Conservation (phyloP, 192 early-diverging fungal genomes). For the Endogone sp. region DNA sequence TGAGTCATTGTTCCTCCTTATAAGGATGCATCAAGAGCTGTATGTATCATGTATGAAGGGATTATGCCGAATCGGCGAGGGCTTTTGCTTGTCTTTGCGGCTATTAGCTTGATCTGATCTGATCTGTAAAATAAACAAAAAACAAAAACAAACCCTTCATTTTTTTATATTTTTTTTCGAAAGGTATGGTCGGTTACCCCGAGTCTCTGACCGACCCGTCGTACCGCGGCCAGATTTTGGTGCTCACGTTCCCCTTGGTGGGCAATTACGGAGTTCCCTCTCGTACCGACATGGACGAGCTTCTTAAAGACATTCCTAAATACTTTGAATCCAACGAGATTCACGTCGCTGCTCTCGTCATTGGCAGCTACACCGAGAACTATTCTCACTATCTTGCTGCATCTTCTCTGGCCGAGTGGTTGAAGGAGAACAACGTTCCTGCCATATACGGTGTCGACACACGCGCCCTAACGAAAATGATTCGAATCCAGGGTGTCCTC, state of each 20-base stretch:
- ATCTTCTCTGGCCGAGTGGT: slow-evolving; percentile 83
- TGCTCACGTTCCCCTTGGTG: slow-evolving; percentile 95
- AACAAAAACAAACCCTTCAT: too few relatives aligned
- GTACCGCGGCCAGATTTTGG: slow-evolving; percentile 96
- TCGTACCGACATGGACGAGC: slow-evolving; percentile 74
- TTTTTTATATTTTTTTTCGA: neutral
- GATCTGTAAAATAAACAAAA: too few relatives aligned
- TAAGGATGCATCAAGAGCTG: neutral
- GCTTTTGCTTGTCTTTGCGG: too few relatives aligned
- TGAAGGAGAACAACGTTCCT: slow-evolving; percentile 89
- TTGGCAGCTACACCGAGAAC: slow-evolving; percentile 88
- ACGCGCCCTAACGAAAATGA: slow-evolving; percentile 95
- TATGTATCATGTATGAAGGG: too few relatives aligned
- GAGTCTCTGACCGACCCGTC: slow-evolving; percentile 98
- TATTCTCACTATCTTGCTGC: slow-evolving; percentile 91
- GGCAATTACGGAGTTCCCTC: slow-evolving; percentile 99
- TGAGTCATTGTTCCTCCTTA: slow-evolving; percentile 26
- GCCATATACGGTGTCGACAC: slow-evolving; percentile 96
- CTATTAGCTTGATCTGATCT: neutral
- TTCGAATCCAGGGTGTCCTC: slow-evolving; percentile 85
- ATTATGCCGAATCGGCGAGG: too few relatives aligned
- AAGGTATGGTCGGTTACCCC: slow-evolving; percentile 98
- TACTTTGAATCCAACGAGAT: slow-evolving; percentile 97
- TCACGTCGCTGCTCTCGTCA: slow-evolving; percentile 88
- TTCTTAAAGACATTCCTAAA: slow-evolving; percentile 82